These are phyloP conservation scores for Rhynchosporium agropyri DNA, from an alignment of 2,329 filamentous ascomycete genomes.

Conservation along the genomic window DNA sequence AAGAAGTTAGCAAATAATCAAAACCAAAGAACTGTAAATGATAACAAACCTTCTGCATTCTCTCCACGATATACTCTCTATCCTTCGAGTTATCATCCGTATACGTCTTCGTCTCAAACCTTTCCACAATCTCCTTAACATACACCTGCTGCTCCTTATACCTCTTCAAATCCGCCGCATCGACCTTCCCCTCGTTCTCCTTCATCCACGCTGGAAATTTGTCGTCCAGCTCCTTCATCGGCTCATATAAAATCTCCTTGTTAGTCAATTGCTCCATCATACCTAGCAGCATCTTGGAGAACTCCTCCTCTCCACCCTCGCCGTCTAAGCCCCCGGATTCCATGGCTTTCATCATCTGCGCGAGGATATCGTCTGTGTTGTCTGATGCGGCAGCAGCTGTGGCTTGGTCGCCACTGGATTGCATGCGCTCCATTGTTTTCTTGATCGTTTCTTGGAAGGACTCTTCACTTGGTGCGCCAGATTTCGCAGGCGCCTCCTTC, in stretches of 20 bases:
- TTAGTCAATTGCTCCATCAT: slow-evolving; percentile 99
- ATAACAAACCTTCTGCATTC: slow-evolving; percentile 87
- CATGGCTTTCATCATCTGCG: slow-evolving; percentile 91
- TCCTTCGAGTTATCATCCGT: slow-evolving; percentile 79
- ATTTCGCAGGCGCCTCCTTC: slow-evolving; percentile 17
- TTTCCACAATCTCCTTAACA: slow-evolving; percentile 82
- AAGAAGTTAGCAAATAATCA: slow-evolving; percentile 30
- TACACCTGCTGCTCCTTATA: slow-evolving; percentile 80
- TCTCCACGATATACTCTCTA: slow-evolving; percentile 90
- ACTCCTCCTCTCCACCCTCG: slow-evolving; percentile 73
- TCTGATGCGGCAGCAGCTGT: slow-evolving; percentile 74
- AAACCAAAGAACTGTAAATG: slow-evolving; percentile 16
- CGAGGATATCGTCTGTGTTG: slow-evolving; percentile 76
- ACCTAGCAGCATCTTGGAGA: slow-evolving; percentile 91
- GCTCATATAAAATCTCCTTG: slow-evolving; percentile 97
- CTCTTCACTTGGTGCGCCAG: slow-evolving; percentile 50
- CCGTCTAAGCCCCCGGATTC: slow-evolving; percentile 64
- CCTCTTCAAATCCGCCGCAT: slow-evolving; percentile 72
- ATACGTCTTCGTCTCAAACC: slow-evolving; percentile 83
- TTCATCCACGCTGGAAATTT: slow-evolving; percentile 91
- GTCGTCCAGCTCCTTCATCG: slow-evolving; percentile 93
- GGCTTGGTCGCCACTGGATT: slow-evolving; percentile 81
- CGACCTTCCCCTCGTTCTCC: slow-evolving; percentile 68
- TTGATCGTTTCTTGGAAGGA: slow-evolving; percentile 92
- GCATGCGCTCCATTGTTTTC: slow-evolving; percentile 95